Evolutionary conservation across 495 filamentous ascomycete genomes (phyloP), one percentile per base, ranked within the genome.

Genomic region (Aspergillus sclerotioniger): DNA sequence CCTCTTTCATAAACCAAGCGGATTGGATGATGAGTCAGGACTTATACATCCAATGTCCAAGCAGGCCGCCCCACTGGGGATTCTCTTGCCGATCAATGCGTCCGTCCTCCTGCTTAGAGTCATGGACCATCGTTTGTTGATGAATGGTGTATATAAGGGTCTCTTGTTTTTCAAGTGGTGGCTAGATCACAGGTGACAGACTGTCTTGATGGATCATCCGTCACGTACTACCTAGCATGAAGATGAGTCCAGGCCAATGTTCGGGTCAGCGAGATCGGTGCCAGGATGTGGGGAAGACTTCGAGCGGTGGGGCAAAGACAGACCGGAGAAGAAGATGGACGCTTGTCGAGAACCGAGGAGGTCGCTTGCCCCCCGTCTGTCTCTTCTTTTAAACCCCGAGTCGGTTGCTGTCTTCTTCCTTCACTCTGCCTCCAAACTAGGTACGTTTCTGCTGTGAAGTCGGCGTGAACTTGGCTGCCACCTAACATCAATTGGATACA

Each of bases 391-490:
- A 20, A 28, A 53, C 48, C 10, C 29, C 17, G 20, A 32, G 21
- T 44, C 41, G 17, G 28, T 17, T 33, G 19, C n/a, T 12, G 13
- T 56, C 55, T 47, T 53, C 17, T 32, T 61, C 15, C 35, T 20
- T n/a, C 19, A 16, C 33, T 35, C 46, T 46, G 37, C 21, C 20
- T 10, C 28, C 16, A 20, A 15, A 21, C 28, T n/a, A 37, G 51
- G 56, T 59, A 20, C 47, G 56, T 59, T 7, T 44, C 33, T n/a
- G n/a, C n/a, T 19, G 17, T 37, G 17, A 6, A 45, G 17, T 32
- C 47, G 49, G 15, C 33, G 16, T 0, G 41, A 16, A 28, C 1
- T 12, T 51, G 12, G 12, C 29, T 12, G 19, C 16, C 16, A 44
- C 15, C 41, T 41, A 19, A 54, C 52, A 0, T 21, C 3, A n/a